These are phyloP conservation scores for Neoboletus magnificus DNA, from an alignment of 768 basidiomycete species.

Conservation along the genomic window DNA sequence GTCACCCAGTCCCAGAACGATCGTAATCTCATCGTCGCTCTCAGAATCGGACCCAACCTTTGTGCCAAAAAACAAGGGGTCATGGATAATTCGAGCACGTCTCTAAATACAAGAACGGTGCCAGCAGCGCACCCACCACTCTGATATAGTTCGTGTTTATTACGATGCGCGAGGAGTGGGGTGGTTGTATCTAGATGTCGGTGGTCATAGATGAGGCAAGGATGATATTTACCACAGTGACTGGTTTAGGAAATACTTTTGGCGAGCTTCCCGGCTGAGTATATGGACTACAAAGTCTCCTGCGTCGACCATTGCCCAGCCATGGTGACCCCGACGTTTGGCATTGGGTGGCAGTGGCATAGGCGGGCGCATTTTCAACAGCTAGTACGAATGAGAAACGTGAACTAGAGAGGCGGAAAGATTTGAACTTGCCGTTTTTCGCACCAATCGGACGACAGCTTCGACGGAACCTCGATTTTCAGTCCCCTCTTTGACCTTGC, in stretches of 20 bases:
- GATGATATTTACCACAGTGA: slow-evolving; percentile 26
- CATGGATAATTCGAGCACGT: not conserved
- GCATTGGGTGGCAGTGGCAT: slow-evolving; percentile 61
- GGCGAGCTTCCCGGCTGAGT: slow-evolving; percentile 59
- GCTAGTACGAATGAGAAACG: slow-evolving; percentile 36
- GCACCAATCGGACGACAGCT: slow-evolving; percentile 62
- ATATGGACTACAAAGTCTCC: slow-evolving; percentile 80
- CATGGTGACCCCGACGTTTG: slow-evolving; percentile 57
- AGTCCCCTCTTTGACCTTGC: slow-evolving; percentile 79
- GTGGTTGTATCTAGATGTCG: not conserved
- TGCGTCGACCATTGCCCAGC: slow-evolving; percentile 84
- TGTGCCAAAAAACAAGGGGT: not conserved
- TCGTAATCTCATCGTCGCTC: not conserved
- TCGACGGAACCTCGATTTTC: slow-evolving; percentile 78
- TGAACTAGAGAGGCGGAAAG: not conserved
- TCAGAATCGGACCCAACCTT: no score
- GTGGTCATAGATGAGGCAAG: not conserved
- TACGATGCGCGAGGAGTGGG: not conserved
- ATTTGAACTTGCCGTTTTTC: slow-evolving; percentile 58
- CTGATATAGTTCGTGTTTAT: no score
- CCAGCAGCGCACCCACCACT: no score
- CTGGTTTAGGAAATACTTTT: slow-evolving; percentile 56
- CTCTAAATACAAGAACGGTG: not conserved
- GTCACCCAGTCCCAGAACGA: no score
- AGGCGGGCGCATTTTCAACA: slow-evolving; percentile 56